Conservation (phyloP, 495 filamentous ascomycete genomes). For the Penicillium canescens region DNA sequence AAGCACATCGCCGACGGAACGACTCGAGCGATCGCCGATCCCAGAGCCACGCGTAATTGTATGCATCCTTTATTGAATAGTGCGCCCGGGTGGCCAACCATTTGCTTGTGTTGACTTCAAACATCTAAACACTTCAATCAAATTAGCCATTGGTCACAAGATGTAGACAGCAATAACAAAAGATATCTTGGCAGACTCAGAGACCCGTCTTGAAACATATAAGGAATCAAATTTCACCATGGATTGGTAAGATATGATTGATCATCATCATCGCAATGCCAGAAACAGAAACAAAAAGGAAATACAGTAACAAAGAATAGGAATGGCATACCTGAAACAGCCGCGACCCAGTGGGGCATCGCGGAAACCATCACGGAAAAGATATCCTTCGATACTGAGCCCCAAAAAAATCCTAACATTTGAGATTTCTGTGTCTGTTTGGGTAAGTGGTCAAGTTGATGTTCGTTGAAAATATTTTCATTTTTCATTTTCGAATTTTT, state of each 20-base stretch:
- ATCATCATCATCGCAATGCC: constrained; percentile 15
- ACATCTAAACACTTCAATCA: neutral
- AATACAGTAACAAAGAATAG: neutral
- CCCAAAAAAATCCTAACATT: no score
- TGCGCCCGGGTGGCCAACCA: no score
- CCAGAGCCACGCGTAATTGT: no score
- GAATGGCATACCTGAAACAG: constrained; percentile 17
- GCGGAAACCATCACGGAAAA: neutral
- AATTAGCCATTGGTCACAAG: neutral
- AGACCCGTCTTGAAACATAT: constrained; percentile 30
- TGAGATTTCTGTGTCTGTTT: no score
- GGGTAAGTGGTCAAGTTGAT: no score
- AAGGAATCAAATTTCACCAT: constrained; percentile 22
- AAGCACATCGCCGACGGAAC: no score
- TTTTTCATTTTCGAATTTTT: no score
- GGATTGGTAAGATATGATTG: constrained; percentile 10
- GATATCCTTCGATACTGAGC: no score
- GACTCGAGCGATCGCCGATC: no score
- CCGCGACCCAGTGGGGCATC: constrained; percentile 8
- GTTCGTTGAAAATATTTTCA: no score
- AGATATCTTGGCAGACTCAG: constrained; percentile 13
- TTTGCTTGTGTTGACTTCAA: neutral
- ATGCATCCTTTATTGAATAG: no score
- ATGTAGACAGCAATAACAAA: neutral
- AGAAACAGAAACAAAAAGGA: neutral